Base-by-base conservation (phyloP, 169 alveolate genomes). In the Babesia caballi region DNA sequence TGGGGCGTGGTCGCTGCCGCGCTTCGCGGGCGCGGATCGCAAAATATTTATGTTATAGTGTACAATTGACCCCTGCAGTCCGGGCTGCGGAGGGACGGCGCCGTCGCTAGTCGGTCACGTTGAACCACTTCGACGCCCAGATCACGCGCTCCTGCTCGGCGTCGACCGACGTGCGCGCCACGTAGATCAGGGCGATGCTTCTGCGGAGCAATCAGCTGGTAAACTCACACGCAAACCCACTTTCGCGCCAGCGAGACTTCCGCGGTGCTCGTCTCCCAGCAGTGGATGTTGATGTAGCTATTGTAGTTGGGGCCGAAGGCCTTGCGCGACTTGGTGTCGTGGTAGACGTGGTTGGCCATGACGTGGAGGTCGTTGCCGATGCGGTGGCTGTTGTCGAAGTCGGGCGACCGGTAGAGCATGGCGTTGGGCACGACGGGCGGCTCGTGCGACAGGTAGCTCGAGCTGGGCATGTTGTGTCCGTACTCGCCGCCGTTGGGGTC, bases 281-380 rank as follows among this genome's bases (percentile, higher is more conserved):
- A 21, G 53, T 78, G 40, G 36, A 78, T 35, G 28, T 65, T 65
- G 54, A 59, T 67, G 66, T 68, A 78, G 61, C 83, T 78, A n/a
- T 19, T 49, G 49, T 78, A 78, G 30, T 46, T 47, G 19, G 42
- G 53, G 36, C 85, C 71, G 15, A 68, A 70, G 6, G 60, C 41
- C 28, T 33, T 12, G 11, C 21, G 23, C 2, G 82, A 50, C 11
- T 36, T 11, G 49, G 68, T 57, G 35, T 78, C 87, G 1, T 65
- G 58, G 77, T 78, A 78, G 28, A 78, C 36, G 36, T 78, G 87
- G 49, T 68, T 78, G 36, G 87, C 46, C 49, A 78, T 41, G 19
- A 69, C 28, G 70, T 78, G 87, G 11, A 78, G 68, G 40, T 78
- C 82, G 51, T 52, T 61, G 32, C 46, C 72, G 23, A 78, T 53